Percentiles rank a stretch among this genome's conserved stretches.
phyloP scores from a whole-genome alignment of 495 filamentous ascomycete species.

The Penicillium canariense region DNA sequence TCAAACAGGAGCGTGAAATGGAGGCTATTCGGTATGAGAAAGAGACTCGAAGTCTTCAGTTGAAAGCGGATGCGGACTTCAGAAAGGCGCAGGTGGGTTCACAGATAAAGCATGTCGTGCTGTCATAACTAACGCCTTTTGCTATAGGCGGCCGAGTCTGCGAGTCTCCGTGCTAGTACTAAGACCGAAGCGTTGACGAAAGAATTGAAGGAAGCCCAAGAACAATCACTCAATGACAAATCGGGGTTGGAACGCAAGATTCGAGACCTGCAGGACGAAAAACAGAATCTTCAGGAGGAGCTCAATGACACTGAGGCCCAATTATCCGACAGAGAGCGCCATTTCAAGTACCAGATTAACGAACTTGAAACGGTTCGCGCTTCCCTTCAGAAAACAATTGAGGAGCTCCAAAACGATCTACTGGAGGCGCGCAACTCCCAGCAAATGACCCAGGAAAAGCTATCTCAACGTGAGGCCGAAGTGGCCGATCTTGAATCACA shows the following conservation, averaged over 20 bases:
- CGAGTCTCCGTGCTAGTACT: constrained; percentile 62
- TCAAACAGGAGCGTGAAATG: constrained; percentile 85
- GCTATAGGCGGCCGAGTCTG: constrained; percentile 58
- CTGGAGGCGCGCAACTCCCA: constrained; percentile 60
- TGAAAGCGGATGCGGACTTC: constrained; percentile 79
- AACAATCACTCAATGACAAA: constrained; percentile 64
- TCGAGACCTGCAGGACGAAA: constrained; percentile 69
- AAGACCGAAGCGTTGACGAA: constrained; percentile 69
- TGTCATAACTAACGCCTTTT: constrained; percentile 11
- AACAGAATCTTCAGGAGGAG: constrained; percentile 69
- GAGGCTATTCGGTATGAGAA: constrained; percentile 72
- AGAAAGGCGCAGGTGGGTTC: constrained; percentile 66
- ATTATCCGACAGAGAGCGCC: constrained; percentile 66
- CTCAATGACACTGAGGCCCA: constrained; percentile 71
- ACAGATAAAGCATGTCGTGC: background rate
- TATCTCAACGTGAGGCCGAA: constrained; percentile 66
- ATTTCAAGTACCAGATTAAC: constrained; percentile 63
- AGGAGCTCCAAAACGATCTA: constrained; percentile 70
- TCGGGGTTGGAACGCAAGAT: constrained; percentile 67
- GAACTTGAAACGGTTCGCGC: constrained; percentile 71
- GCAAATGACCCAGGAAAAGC: constrained; percentile 61
- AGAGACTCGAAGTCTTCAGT: constrained; percentile 71
- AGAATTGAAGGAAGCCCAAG: constrained; percentile 70
- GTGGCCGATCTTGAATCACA: constrained; percentile 76
- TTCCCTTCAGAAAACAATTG: constrained; percentile 62